Evolutionary conservation across 164 flowering plant genomes (phyloP), one percentile per base, ranked within the genome.

Genomic region (Aristolochia fimbriata): DNA sequence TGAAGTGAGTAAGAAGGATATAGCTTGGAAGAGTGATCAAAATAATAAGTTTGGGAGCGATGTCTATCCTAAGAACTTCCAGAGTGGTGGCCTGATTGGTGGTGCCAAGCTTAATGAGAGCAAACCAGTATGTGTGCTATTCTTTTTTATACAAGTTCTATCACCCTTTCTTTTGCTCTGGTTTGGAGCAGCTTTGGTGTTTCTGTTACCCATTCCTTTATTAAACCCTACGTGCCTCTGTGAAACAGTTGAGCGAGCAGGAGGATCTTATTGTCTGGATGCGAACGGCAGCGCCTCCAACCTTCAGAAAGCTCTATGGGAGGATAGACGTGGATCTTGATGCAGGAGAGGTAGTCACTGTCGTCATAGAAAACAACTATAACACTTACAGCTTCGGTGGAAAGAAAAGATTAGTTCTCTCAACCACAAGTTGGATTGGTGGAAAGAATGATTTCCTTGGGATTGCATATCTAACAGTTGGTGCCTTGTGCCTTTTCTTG

Each of bases 251-350:
- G 76, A 88, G 85, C 68, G 83, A 91, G 65, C 97, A 91, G 81
- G 94, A 76, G 55, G 88, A 84, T 68, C 88, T 90, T 59, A 84
- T 87, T 46, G 95, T 90, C 62, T 90, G 97, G 97, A 87, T 90
- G 93, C 73, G 97, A 31, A 81, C 97, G n/a, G 97, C 97, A 8
- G 97, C 97, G 33, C 66, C 87, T 62, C 95, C 97, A 33, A 85
- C 74, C 48, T 90, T 90, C 72, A 78, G 97, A 63, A 90, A 90
- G 68, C 80, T 90, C 13, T 90, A 87, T 68, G 95, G 97, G 60
- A 83, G 50, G 76, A 84, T 90, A 63, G 90, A 84, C 57, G 65
- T 17, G 37, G 91, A 86, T 65, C 86, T 90, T 51, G 73, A 82
- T 64, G 83, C 77, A 15, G 70, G 81, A 57, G 73, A 76, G 11